Base-by-base conservation (phyloP, 1,284 basidiomycete genomes). In the Mrakiaceae sp. region DNA sequence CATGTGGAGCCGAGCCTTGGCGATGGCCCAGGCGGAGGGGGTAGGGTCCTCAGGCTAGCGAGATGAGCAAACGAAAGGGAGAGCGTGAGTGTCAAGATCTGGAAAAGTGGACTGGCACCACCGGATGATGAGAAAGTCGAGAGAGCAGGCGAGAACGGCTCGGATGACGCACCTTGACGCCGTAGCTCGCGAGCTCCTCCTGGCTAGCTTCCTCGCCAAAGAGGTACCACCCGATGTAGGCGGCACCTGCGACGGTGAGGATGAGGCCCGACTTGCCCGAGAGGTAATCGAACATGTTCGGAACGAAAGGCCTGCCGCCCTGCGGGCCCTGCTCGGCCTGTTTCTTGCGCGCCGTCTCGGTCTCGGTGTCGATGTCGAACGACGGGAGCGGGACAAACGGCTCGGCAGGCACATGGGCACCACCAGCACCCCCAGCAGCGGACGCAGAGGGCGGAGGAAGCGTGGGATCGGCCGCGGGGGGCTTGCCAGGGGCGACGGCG, bases 1-100 rank as follows among this genome's bases (percentile, higher is more conserved):
- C 51, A 71, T 73, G 62, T 72, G 65, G 64, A 84, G 85, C 63
- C 84, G 84, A 27, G 87, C 87, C 64, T 54, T 55, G 40, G 57
- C 52, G 4, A 51, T 47, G 39, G 54, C 58, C 53, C 55, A 43
- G 10, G 54, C 39, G 3, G 63, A 60, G 27, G 63, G 63, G 46
- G 60, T 58, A 3, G 63, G 56, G 16, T 64, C 63, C 27, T 64
- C 63, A n/a, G 63, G 44, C 63, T 64, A 40, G 6, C 9, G 27
- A 39, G 7, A 16, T n/a, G 52, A 53, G 16, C 42, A 6, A 57
- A 43, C 6, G 2, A 12, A 43, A 48, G 6, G 8, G 39, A 10
- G n/a, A n/a, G 5, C 16, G 49, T 16, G 54, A 12, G 4, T 16
- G 4, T 16, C 11, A 46, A 39, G 7, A 40, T 27, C n/a, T 14